Conservation (phyloP, 2,329 filamentous ascomycete genomes). For the Aspergillus fructus region DNA sequence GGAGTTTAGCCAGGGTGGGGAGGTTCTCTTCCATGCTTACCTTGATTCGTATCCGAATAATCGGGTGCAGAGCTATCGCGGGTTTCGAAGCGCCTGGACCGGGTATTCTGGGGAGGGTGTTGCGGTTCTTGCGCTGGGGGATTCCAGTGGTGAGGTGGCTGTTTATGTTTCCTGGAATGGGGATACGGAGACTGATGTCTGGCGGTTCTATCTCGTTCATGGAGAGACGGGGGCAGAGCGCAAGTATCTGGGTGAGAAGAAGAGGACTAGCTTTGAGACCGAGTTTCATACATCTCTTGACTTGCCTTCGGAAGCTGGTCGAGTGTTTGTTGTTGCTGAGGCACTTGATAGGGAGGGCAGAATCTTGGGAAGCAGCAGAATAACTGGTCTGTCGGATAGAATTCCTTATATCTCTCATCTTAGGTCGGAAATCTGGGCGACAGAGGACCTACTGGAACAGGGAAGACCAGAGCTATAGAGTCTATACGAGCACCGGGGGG, state of each 20-base stretch:
- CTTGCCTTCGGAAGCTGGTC: slow-evolving; percentile 21
- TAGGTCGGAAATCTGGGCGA: rapidly evolving
- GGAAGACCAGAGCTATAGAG: not conserved
- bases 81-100: slow-evolving; percentile 36
- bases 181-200: slow-evolving; percentile 44
- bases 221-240: not conserved
- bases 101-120: slow-evolving; percentile 32
- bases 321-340: slow-evolving; percentile 39
- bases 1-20: slow-evolving; percentile 25
- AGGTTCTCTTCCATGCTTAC: slow-evolving; percentile 33
- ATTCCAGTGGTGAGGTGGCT: slow-evolving; percentile 24
- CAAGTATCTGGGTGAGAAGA: not conserved
- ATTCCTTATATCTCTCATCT: not conserved
- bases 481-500: too few relatives aligned
- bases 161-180: slow-evolving; percentile 56
- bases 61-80: slow-evolving; percentile 37
- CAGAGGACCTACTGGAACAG: not conserved
- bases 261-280: slow-evolving; percentile 27
- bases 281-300: slow-evolving; percentile 15
- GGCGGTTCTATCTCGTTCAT: slow-evolving; percentile 29
- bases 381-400: not conserved
- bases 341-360: slow-evolving; percentile 26
- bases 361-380: slow-evolving; percentile 16
- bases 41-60: slow-evolving; percentile 19
- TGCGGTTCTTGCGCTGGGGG: slow-evolving; percentile 32